Evolutionary conservation across 129 eudicot genomes (phyloP), one percentile per base, ranked within the genome.

Genomic region (Logfia minima): DNA sequence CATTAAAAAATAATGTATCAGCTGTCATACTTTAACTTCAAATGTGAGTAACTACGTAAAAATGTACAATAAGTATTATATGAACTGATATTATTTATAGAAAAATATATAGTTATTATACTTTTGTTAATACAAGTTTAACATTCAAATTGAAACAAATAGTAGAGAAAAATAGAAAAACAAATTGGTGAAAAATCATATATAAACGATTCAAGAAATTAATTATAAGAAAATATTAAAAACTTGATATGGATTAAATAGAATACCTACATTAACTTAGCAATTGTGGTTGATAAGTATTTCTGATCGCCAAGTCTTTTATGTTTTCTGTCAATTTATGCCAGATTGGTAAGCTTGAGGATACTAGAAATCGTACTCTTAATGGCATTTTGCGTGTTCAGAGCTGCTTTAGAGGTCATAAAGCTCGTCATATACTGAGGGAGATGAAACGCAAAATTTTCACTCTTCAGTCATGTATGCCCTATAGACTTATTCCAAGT

Each of bases 351-450:
- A 86, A 76, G 77, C 98, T 93, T 78, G 97, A 93, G 79, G 98
- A 93, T 75, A 93, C 97, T 73, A 80, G 96, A 81, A 93, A 90
- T 31, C 92, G 95, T 66, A 93, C 98, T 8, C 86, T 93, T 24
- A 89, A 87, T 84, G 92, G 98, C 64, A 93, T 93, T 62, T 84
- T 93, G 69, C 95, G 97, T 56, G 95, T 93, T 23, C 98, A 93
- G 80, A 93, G 98, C 81, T 86, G 95, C 76, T 93, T 93, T 67
- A 85, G 98, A 85, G 94, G 98, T 79, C 94, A 93, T 81, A 87
- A 86, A 90, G 92, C 96, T 81, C 96, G 98, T 51, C 78, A 78
- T 61, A 43, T 74, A 66, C 76, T 85, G 7, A 86, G 78, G 78
- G 88, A 90, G 45, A 62, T 76, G 43, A 84, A 85, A 79, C 83